Evolutionary conservation across 1,284 basidiomycete genomes (phyloP).

Genomic region (Butyriboletus appendiculatus): DNA sequence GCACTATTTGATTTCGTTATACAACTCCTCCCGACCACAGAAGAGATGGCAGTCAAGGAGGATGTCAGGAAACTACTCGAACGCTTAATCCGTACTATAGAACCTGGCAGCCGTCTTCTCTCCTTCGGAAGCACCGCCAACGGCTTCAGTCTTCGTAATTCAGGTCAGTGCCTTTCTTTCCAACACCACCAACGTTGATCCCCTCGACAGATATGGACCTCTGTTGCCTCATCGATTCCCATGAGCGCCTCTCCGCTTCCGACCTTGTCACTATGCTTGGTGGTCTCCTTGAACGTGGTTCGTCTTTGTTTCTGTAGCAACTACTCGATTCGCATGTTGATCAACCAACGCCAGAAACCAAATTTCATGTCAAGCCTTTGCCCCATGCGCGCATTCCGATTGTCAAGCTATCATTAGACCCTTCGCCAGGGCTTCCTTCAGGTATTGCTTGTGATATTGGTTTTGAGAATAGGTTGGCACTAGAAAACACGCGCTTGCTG

Average conservation of each 20-base stretch:
- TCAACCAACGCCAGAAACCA: conserved; percentile 69
- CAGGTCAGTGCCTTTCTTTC: conserved; percentile 56
- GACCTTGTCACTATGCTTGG: conserved; percentile 95
- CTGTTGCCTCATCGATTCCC: conserved; percentile 91
- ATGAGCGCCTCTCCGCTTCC: conserved; percentile 73
- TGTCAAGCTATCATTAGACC: conserved; percentile 93
- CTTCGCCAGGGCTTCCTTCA: conserved; percentile 85
- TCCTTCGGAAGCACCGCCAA: conserved; percentile 96
- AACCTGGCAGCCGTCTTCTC: conserved; percentile 87
- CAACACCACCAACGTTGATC: conserved; percentile 8
- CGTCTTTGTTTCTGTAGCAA: conserved; percentile 25
- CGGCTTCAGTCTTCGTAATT: conserved; percentile 92
- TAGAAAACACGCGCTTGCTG: conserved; percentile 95
- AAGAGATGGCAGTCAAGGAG: conserved; percentile 94
- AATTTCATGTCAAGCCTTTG: conserved; percentile 95
- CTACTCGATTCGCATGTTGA: conserved; percentile 6
- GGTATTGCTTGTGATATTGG: conserved; percentile 98
- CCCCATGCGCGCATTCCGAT: conserved; percentile 98
- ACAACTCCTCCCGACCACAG: conserved; percentile 83
- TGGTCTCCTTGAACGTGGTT: conserved; percentile 89
- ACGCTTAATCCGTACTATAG: conserved; percentile 91
- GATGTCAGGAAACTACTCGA: conserved; percentile 94
- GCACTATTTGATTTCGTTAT: conserved; percentile 85
- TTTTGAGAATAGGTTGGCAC: conserved; percentile 94
- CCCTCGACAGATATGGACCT: conserved; percentile 88